A percentile compares a stretch with the other conserved stretches of the same genome.
These are phyloP conservation scores for Eucalyptus regnans DNA, from an alignment of 345 rosid species.

Conservation along the genomic window DNA sequence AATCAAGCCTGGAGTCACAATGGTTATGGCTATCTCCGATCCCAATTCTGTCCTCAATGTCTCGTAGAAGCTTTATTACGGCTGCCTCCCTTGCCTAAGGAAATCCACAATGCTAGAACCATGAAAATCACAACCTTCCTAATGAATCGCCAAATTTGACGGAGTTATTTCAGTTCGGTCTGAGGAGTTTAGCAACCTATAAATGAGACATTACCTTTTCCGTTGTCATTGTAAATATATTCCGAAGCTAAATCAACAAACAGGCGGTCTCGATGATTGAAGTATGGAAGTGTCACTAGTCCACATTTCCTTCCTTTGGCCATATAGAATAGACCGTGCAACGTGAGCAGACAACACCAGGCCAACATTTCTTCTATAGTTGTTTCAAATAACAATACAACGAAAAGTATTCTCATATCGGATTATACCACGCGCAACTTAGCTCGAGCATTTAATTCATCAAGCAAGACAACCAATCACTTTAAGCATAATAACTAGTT, in stretches of 20 bases:
- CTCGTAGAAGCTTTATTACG: slow-evolving; percentile 24
- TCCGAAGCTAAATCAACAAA: not conserved
- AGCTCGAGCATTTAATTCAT: no score
- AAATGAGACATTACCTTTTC: not conserved
- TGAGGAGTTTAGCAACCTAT: not conserved
- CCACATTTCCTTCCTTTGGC: accelerated
- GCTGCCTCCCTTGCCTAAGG: slow-evolving; percentile 64
- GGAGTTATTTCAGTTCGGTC: not conserved
- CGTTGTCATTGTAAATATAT: not conserved
- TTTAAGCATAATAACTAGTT: no score
- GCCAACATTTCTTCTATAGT: no score
- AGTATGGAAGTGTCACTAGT: accelerated
- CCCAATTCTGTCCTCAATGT: slow-evolving; percentile 48
- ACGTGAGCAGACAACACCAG: accelerated
- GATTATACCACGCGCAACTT: no score
- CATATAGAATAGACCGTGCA: no score
- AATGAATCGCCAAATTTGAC: not conserved
- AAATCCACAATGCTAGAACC: not conserved
- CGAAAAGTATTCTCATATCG: no score
- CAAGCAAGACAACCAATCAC: no score
- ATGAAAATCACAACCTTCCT: not conserved
- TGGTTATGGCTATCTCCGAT: slow-evolving; percentile 17
- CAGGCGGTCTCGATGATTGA: not conserved
- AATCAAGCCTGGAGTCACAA: slow-evolving; percentile 45
- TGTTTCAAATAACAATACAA: no score